Evolutionary conservation across 2,329 filamentous ascomycete species (phyloP).

Genomic region (Leptographium lundbergii): DNA sequence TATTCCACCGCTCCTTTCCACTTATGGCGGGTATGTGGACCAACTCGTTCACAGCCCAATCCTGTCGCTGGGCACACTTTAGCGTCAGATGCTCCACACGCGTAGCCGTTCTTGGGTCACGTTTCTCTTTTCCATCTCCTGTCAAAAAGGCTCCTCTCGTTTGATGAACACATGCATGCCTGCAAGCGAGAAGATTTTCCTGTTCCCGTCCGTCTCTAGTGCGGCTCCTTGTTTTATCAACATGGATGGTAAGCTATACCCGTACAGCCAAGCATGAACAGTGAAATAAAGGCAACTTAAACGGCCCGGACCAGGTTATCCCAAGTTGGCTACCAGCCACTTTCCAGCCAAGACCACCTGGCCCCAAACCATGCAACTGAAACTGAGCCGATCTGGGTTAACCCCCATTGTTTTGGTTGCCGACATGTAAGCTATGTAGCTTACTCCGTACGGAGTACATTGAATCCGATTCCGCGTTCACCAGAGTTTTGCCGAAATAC

Average conservation of each 20-base stretch:
- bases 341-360: not conserved
- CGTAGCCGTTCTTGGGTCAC: not conserved
- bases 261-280: not conserved
- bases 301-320: not conserved
- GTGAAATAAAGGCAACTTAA: not conserved
- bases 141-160: not conserved
- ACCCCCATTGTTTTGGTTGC: not conserved
- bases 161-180: not conserved
- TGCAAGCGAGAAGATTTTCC: not conserved
- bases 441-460: not conserved
- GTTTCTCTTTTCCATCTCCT: not conserved
- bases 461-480: not conserved
- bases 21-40: not conserved
- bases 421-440: too few species aligned
- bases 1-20: not conserved
- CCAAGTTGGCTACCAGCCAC: not conserved
- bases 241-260: not conserved
- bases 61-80: not conserved
- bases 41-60: not conserved
- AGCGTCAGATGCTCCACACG: not conserved
- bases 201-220: not conserved
- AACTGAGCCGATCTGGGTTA: constrained; percentile 2
- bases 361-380: not conserved
- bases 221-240: not conserved
- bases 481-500: constrained; percentile 6